phyloP scores from a whole-genome alignment of 2,329 filamentous ascomycete genomes.

The Aspergillus neotritici region DNA sequence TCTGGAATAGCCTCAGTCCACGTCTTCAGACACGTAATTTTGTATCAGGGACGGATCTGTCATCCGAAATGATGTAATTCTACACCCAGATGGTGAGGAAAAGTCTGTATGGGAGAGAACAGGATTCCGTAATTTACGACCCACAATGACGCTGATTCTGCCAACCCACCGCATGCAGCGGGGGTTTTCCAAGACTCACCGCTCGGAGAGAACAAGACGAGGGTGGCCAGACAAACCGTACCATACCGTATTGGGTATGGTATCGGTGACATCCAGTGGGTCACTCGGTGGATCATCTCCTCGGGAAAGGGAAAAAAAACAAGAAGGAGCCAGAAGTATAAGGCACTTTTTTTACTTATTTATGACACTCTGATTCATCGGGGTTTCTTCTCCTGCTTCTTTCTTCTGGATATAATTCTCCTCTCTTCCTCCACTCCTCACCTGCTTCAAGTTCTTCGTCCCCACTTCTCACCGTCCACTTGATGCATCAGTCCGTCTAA shows the following conservation, averaged over 20 bases:
- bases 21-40: too few species aligned
- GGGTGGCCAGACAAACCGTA: slow-evolving; percentile 19
- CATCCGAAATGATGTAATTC: too few species aligned
- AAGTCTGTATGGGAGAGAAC: slow-evolving; percentile 4
- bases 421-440: neutral
- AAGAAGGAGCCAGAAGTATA: neutral
- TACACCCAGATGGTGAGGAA: too few species aligned
- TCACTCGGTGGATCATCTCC: slow-evolving; percentile 19
- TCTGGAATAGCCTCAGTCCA: too few species aligned
- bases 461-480: neutral
- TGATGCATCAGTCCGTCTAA: neutral
- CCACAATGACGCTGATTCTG: slow-evolving; percentile 26
- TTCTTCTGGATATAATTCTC: neutral
- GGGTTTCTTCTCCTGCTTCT: neutral
- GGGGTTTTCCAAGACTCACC: slow-evolving; percentile 6
- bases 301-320: slow-evolving; percentile 11
- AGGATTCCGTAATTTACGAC: slow-evolving; percentile 14
- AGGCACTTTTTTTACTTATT: slow-evolving; percentile 3
- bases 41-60: too few species aligned
- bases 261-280: slow-evolving; percentile 22
- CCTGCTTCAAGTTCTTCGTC: neutral
- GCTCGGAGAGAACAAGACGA: slow-evolving; percentile 13
- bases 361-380: slow-evolving; percentile 5
- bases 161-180: slow-evolving; percentile 10
- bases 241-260: slow-evolving; percentile 2